Percentiles rank a stretch among this genome's conserved stretches.
These are phyloP conservation scores for Stagonosporopsis tanaceti DNA, from an alignment of 2,329 filamentous ascomycete species.

Conservation along the genomic window DNA sequence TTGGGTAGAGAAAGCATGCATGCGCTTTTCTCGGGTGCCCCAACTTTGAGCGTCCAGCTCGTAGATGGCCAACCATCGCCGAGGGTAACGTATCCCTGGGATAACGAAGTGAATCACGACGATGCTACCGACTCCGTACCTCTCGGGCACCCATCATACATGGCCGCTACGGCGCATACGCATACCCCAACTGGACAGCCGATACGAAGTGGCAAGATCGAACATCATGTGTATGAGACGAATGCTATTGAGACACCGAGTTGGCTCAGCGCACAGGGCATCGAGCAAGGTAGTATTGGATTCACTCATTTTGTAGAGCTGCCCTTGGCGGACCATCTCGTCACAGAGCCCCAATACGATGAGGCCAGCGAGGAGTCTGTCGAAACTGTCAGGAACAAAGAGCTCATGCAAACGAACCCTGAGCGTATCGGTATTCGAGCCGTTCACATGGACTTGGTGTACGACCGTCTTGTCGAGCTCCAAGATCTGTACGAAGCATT, in stretches of 20 bases:
- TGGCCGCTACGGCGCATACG: slow-evolving; percentile 41
- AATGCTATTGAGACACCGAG: slow-evolving; percentile 65
- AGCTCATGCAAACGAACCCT: slow-evolving; percentile 46
- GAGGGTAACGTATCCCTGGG: slow-evolving; percentile 72
- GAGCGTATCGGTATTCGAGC: slow-evolving; percentile 50
- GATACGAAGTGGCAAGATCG: slow-evolving; percentile 23
- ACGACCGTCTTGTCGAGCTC: slow-evolving; percentile 49
- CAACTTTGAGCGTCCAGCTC: slow-evolving; percentile 71
- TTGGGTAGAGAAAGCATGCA: slow-evolving; percentile 65
- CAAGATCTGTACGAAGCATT: slow-evolving; percentile 63
- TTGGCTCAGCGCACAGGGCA: slow-evolving; percentile 76
- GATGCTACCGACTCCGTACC: slow-evolving; percentile 65
- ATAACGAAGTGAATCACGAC: slow-evolving; percentile 65
- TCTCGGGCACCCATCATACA: slow-evolving; percentile 48
- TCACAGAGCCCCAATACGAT: slow-evolving; percentile 49
- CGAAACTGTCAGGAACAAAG: slow-evolving; percentile 55
- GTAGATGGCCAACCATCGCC: slow-evolving; percentile 69
- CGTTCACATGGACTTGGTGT: slow-evolving; percentile 43
- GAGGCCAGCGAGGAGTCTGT: slow-evolving; percentile 30
- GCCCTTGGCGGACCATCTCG: slow-evolving; percentile 68
- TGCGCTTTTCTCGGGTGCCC: slow-evolving; percentile 77
- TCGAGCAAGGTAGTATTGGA: slow-evolving; percentile 75
- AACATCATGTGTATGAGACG: slow-evolving; percentile 42
- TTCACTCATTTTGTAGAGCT: slow-evolving; percentile 74
- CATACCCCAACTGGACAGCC: slow-evolving; percentile 26